phyloP scores from a whole-genome alignment of 345 rosid species.

The Theobroma cacao region DNA sequence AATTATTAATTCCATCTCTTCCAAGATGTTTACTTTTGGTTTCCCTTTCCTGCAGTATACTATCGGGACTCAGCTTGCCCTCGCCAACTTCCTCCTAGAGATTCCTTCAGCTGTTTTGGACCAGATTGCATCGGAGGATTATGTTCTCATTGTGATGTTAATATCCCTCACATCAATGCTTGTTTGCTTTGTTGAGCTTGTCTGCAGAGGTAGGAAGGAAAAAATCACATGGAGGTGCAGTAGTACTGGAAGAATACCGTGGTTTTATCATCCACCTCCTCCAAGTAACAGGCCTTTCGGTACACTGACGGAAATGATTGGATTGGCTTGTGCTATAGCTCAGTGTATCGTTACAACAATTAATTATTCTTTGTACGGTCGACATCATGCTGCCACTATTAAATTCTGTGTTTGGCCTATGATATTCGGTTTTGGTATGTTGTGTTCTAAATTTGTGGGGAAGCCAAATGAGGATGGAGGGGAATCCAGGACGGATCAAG shows the following conservation, averaged over 20 bases:
- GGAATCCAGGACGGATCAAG: neutral
- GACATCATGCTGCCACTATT: neutral
- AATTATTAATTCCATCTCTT: too few relatives aligned
- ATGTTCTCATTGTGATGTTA: neutral
- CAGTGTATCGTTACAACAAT: neutral
- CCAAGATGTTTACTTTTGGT: neutral
- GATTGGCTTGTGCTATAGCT: neutral
- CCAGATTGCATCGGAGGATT: neutral
- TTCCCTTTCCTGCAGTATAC: neutral
- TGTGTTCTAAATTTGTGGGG: neutral
- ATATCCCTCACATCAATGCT: neutral
- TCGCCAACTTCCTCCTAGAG: neutral
- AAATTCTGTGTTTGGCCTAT: neutral
- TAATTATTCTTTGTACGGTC: neutral
- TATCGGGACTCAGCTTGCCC: neutral
- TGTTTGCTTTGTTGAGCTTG: neutral
- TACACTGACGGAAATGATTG: neutral
- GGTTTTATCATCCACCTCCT: neutral
- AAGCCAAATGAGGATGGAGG: neutral
- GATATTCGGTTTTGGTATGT: neutral
- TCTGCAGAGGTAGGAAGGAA: neutral
- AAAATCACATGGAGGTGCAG: neutral
- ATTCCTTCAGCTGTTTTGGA: neutral
- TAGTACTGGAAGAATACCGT: neutral
- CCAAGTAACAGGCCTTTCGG: neutral